phyloP scores from a whole-genome alignment of 805 yeast species.

The Candida multigemmis region DNA sequence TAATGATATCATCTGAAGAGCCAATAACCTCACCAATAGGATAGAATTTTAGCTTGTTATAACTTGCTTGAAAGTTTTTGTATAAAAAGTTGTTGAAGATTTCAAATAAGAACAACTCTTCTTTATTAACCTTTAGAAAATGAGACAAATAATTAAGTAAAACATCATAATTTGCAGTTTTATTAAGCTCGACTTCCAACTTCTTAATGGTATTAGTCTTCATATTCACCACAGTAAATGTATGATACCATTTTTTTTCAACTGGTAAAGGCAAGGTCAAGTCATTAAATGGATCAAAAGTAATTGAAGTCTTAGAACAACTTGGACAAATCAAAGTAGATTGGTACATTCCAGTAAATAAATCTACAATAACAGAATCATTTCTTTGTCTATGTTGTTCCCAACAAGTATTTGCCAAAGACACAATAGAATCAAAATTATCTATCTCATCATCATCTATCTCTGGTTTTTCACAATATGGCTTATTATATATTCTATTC shows the following conservation, averaged over 20 bases:
- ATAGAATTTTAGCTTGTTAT: constrained; percentile 41
- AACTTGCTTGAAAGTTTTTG: constrained; percentile 56
- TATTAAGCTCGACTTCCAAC: constrained; percentile 66
- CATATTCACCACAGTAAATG: constrained; percentile 55
- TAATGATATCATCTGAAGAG: constrained; percentile 52
- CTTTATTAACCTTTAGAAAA: constrained; percentile 23
- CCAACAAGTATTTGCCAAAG: constrained; percentile 74
- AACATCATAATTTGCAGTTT: constrained; percentile 54
- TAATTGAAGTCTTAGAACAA: constrained; percentile 70
- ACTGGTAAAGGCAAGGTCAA: constrained; percentile 84
- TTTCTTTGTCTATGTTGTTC: constrained; percentile 68
- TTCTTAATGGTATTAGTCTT: constrained; percentile 13
- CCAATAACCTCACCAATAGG: constrained; percentile 63
- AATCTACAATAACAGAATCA: constrained; percentile 75
- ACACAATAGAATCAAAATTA: constrained; percentile 42
- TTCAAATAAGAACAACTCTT: constrained; percentile 21
- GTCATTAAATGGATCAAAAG: constrained; percentile 92
- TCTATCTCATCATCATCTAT: constrained; percentile 50
- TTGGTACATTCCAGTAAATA: constrained; percentile 86
- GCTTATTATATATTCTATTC: constrained; percentile 74
- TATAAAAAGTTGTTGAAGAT: constrained; percentile 62
- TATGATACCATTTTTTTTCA: constrained; percentile 60
- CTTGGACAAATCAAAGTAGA: constrained; percentile 85
- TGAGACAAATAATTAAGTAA: constrained; percentile 53
- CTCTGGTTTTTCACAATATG: constrained; percentile 85